A percentile compares a stretch with the other conserved stretches of the same genome.
Evolutionary conservation across 176 grass and related monocot species (phyloP).

Genomic region (Juncus effusus): DNA sequence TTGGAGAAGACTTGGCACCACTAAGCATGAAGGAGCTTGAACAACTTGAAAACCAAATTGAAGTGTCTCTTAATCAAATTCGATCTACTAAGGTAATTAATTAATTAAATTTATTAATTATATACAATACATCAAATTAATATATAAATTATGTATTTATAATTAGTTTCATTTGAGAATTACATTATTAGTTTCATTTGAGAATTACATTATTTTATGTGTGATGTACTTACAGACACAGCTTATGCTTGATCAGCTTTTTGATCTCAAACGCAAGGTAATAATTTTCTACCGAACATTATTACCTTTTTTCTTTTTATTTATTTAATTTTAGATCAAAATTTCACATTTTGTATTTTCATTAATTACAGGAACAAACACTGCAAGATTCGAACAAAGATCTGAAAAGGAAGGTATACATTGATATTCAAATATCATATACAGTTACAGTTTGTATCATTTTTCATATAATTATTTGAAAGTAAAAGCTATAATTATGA

Average conservation of each 20-base stretch:
- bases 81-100: slow-evolving; percentile 59
- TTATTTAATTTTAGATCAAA: background rate
- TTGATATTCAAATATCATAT: background rate
- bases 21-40: slow-evolving; percentile 75
- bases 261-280: slow-evolving; percentile 87
- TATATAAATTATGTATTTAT: background rate
- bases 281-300: background rate
- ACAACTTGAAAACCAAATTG: slow-evolving; percentile 72
- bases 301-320: background rate
- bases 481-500: background rate
- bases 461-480: background rate
- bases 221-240: slow-evolving; percentile 40
- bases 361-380: slow-evolving; percentile 53
- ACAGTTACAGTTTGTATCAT: background rate
- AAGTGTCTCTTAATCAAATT: slow-evolving; percentile 61
- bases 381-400: slow-evolving; percentile 59
- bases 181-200: background rate
- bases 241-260: slow-evolving; percentile 63
- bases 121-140: background rate
- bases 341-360: background rate
- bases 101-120: slow-evolving; percentile 5
- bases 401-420: slow-evolving; percentile 62
- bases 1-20: slow-evolving; percentile 68
- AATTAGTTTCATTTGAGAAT: background rate
- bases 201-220: slow-evolving; percentile 13